Conservation (phyloP, 257 asterid species). For the Solanum okadae region DNA sequence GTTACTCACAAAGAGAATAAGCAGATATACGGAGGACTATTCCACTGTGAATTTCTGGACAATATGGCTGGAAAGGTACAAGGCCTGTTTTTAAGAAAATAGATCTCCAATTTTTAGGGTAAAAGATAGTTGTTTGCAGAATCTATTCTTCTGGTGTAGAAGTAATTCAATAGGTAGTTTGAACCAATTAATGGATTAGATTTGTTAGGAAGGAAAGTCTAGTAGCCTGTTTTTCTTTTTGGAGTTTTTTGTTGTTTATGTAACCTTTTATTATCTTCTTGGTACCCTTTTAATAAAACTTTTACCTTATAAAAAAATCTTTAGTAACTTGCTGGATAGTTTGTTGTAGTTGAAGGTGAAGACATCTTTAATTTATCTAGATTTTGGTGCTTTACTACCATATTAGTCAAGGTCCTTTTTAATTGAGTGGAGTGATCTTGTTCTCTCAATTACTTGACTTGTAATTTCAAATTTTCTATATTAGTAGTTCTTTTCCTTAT, state of each 20-base stretch:
- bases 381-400: neutral
- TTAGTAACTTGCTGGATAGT: neutral
- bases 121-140: neutral
- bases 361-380: neutral
- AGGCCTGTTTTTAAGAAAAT: neutral
- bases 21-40: neutral
- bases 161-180: neutral
- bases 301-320: neutral
- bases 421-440: no score
- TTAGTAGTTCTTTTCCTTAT: no score
- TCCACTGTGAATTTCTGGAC: neutral
- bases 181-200: neutral
- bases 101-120: neutral
- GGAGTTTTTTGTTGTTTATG: neutral
- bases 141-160: neutral
- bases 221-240: neutral
- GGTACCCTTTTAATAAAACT: neutral
- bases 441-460: no score
- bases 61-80: neutral
- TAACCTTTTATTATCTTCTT: neutral
- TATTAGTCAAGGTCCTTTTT: neutral
- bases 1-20: neutral
- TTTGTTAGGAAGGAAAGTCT: neutral
- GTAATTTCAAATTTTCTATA: no score
- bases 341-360: neutral